Base-by-base conservation (phyloP, 768 basidiomycete species). In the Leccinum uliginosum region DNA sequence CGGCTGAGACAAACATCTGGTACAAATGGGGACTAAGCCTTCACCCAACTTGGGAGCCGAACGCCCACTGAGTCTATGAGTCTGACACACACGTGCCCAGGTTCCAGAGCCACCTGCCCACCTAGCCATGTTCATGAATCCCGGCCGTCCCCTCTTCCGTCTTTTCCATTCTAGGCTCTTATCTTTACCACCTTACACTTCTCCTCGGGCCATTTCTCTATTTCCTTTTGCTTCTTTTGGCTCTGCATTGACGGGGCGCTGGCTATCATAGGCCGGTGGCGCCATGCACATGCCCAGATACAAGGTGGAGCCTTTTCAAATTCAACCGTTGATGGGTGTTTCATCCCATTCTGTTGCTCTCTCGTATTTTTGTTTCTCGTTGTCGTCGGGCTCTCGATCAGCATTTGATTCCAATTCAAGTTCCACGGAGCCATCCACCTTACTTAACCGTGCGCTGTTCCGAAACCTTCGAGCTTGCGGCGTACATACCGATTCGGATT, bases 301-400 rank as follows among this genome's bases (percentile, higher is more conserved):
- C 65, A 58, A 59, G 51, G 67, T 71, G 67, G 65, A 51, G 59
- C 58, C 24, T 57, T 62, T 66, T 59, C 62, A 65, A 66, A 71
- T 66, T 62, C 58, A 17, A 45, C 9, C 6, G 6, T 14, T 43
- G 40, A 43, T 19, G 35, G 15, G 19, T 43, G 40, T 43, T 43
- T 43, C 40, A 43, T 43, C 40, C n/a, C 11, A 43, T 43, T 4
- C 40, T 19, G 19, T 43, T 40, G 19, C 40, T 40, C 19, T 40
- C 3, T 38, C 8, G 17, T 38, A 17, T 38, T 38, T n/a, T 38
- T 17, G 35, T 38, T 40, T 40, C 38, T 40, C 38, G 38, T 10
- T 38, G n/a, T 40, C 40, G 10, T 11, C 40, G 11, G 40, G 40
- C 40, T 43, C 19, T 43, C 10, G 40, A 43, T 43, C 40, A 19